Evolutionary conservation across 1,139 yeast genomes (phyloP).

Genomic region (Debaryomycetaceae sp.): DNA sequence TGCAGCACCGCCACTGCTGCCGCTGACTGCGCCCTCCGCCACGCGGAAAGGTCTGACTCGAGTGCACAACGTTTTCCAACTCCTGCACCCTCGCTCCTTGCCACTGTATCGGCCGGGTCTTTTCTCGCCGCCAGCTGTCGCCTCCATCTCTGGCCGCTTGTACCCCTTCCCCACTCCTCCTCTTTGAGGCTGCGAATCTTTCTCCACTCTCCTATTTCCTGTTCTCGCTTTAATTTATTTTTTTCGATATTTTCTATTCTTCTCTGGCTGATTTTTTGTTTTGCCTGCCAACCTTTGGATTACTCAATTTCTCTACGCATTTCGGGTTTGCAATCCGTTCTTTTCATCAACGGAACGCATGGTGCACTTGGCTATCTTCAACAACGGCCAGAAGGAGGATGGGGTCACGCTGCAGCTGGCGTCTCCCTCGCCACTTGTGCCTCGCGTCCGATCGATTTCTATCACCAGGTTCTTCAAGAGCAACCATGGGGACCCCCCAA

Average conservation of each 20-base stretch:
- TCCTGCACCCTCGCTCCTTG: not conserved
- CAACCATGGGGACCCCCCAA: not conserved
- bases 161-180: too few relatives aligned
- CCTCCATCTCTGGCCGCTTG: too few relatives aligned
- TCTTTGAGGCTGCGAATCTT: too few relatives aligned
- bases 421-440: slow-evolving; percentile 1
- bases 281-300: slow-evolving; percentile 1
- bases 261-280: not conserved
- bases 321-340: not conserved
- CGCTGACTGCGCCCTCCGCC: too few relatives aligned
- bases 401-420: not conserved
- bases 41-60: too few relatives aligned
- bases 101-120: too few relatives aligned
- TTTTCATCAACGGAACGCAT: slow-evolving; percentile 1
- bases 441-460: slow-evolving; percentile 16
- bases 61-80: not conserved
- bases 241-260: not conserved
- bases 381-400: slow-evolving; percentile 8
- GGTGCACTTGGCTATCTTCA: slow-evolving; percentile 9
- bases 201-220: not conserved
- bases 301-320: not conserved
- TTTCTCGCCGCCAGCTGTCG: too few relatives aligned
- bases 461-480: slow-evolving; percentile 14
- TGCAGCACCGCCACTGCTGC: too few relatives aligned
- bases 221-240: not conserved